Percentiles rank a stretch among this genome's conserved stretches.
Conservation (phyloP, 495 filamentous ascomycete species). For the Aspergillus olivimuriae region DNA sequence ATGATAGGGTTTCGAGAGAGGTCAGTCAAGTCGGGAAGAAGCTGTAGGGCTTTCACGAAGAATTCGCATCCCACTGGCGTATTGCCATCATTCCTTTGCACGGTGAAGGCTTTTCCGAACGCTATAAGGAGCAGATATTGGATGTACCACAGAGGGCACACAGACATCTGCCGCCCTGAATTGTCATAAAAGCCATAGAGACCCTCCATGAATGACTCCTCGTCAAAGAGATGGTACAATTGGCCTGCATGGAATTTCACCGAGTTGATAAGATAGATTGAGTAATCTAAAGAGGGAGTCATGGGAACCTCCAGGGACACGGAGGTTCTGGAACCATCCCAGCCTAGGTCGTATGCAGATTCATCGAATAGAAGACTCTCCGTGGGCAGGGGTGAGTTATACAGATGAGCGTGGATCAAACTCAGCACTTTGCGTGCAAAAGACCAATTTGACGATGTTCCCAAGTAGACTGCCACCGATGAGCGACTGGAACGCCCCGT, state of each 20-base stretch:
- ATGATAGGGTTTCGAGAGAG: conserved; percentile 30
- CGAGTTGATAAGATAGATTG: conserved; percentile 37
- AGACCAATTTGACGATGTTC: conserved; percentile 43
- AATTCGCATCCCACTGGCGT: conserved; percentile 30
- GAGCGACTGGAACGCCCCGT: neutral
- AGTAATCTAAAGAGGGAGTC: conserved; percentile 33
- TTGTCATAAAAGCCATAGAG: conserved; percentile 31
- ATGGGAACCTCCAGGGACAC: conserved; percentile 19
- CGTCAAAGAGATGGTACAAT: conserved; percentile 41
- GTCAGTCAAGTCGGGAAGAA: conserved; percentile 30
- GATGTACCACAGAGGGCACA: conserved; percentile 33
- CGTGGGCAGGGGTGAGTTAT: conserved; percentile 27
- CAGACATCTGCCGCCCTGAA: conserved; percentile 15
- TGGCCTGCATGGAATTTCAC: conserved; percentile 41
- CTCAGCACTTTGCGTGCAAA: conserved; percentile 36
- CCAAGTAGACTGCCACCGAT: conserved; percentile 36
- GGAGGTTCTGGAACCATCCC: conserved; percentile 29
- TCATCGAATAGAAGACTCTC: conserved; percentile 33
- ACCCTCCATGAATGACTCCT: conserved; percentile 32
- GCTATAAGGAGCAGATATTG: conserved; percentile 40
- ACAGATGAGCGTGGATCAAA: conserved; percentile 32
- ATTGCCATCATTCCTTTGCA: conserved; percentile 24
- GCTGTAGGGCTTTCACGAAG: conserved; percentile 34
- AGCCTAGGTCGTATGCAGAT: conserved; percentile 34
- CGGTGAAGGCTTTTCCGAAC: conserved; percentile 38